These are phyloP conservation scores for Russula emetica DNA, from an alignment of 768 basidiomycete species.

Conservation along the genomic window DNA sequence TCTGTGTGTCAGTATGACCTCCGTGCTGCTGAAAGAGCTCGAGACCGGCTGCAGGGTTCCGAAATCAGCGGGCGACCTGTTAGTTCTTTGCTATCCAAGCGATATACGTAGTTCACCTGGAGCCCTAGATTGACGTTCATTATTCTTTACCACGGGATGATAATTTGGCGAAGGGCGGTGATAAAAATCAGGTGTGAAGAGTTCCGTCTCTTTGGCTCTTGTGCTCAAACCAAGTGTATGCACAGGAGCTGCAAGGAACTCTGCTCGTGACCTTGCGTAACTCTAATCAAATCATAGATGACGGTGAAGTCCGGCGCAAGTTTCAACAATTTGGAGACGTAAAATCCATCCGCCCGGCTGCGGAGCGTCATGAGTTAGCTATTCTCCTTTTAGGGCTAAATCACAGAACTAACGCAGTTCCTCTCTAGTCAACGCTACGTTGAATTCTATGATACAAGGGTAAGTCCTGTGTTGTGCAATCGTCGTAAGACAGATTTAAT, in stretches of 20 bases:
- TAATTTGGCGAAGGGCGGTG: conserved; percentile 49
- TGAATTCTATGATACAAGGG: conserved; percentile 90
- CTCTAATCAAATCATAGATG: conserved; percentile 69
- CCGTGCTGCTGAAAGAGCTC: conserved; percentile 86
- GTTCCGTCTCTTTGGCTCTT: neutral
- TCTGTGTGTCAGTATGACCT: conserved; percentile 67
- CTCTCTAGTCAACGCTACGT: conserved; percentile 73
- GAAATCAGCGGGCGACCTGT: conserved; percentile 87
- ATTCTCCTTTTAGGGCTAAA: neutral
- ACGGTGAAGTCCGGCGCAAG: conserved; percentile 78
- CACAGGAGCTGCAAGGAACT: conserved; percentile 75
- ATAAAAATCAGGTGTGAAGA: conserved; percentile 72
- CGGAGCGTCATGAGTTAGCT: conserved; percentile 51
- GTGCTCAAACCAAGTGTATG: neutral
- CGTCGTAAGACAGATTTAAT: conserved; percentile 1
- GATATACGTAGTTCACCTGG: conserved; percentile 19
- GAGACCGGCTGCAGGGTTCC: conserved; percentile 86
- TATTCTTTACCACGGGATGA: conserved; percentile 93
- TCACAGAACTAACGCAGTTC: conserved; percentile 12
- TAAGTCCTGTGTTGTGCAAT: conserved; percentile 35
- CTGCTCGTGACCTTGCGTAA: conserved; percentile 73
- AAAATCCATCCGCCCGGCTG: conserved; percentile 66
- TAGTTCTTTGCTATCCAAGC: conserved; percentile 35
- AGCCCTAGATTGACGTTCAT: conserved; percentile 89
- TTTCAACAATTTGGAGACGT: conserved; percentile 91